Base-by-base conservation (phyloP, 2,329 filamentous ascomycete species). In the Trichoderma hamatum region DNA sequence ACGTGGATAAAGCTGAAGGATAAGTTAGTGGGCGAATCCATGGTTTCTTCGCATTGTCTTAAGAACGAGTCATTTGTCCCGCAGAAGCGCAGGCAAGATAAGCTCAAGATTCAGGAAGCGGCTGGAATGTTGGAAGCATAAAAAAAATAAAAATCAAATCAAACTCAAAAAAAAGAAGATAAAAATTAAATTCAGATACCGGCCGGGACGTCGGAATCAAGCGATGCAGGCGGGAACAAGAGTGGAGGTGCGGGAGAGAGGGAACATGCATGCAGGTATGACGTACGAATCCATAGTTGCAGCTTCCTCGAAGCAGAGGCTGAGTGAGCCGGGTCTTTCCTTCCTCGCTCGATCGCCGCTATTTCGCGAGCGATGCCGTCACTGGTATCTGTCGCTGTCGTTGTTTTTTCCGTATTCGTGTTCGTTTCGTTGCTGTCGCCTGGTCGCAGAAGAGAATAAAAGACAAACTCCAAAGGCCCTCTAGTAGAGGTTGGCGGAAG, bases 1-100 rank as follows among this genome's bases (percentile, higher is more conserved):
- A 86, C 82, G 72, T 84, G 83, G 70, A 87, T 83, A 77, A 88
- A 84, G 78, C 85, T 88, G 71, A 68, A 71, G 32, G 70, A 43
- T 21, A 72, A 52, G 69, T 73, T 67, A 69, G 70, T 68, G 39
- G 63, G 54, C 21, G 21, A 46, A 49, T 59, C 63, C 39, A 67
- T 67, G 21, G 14, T 46, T 36, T 26, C 21, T 10, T 52, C 16
- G 32, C 55, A 61, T 52, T 7, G 52, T 52, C 30, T 13, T 28
- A 21, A 49, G 51, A n/a, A 46, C 39, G 36, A 56, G 52, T 28
- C 30, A 52, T 13, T 24, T 21, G 30, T 64, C 32, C 54, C 59
- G 30, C 55, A 67, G 43, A 51, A 34, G 14, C 32, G 34, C 32
- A 14, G 21, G 16, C 21, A 16, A 60, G 58, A 34, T 16, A 52